phyloP scores from a whole-genome alignment of 169 alveolate genomes.

The Plasmodium billcollinsi region DNA sequence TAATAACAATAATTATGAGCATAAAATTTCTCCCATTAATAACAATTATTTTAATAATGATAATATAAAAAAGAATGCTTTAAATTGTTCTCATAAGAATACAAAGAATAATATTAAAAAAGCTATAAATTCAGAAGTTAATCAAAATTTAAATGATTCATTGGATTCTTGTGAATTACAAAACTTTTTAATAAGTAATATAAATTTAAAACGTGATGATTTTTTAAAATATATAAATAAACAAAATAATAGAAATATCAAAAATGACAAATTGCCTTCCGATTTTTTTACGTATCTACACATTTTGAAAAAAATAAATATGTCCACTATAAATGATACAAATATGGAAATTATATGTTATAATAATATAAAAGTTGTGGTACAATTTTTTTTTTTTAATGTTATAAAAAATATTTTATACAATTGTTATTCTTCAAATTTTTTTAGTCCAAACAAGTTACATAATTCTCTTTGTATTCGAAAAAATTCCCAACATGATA shows the following conservation, averaged over 20 bases:
- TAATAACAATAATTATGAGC: not conserved
- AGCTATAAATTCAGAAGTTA: not conserved
- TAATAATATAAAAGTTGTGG: constrained; percentile 50
- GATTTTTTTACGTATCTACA: constrained; percentile 19
- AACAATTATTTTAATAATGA: not conserved
- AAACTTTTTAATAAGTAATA: not conserved
- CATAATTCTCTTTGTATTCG: constrained; percentile 21
- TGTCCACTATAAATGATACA: constrained; percentile 63
- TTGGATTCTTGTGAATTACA: not conserved
- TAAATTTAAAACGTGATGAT: not conserved
- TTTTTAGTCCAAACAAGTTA: constrained; percentile 43
- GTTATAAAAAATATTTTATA: constrained; percentile 53
- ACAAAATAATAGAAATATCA: not conserved
- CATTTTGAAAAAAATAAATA: constrained; percentile 56
- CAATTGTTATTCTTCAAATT: constrained; percentile 39
- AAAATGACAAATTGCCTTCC: not conserved
- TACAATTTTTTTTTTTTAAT: constrained; percentile 56
- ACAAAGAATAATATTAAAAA: not conserved
- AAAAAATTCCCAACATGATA: constrained; percentile 11
- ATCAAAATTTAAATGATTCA: not conserved
- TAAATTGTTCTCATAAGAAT: not conserved
- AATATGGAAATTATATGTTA: constrained; percentile 61
- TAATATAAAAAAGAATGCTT: not conserved
- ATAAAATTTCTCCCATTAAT: not conserved
- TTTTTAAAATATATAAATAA: constrained; percentile 7